phyloP scores from a whole-genome alignment of 2,329 filamentous ascomycete genomes.

The Paracoccidioides brasiliensis region DNA sequence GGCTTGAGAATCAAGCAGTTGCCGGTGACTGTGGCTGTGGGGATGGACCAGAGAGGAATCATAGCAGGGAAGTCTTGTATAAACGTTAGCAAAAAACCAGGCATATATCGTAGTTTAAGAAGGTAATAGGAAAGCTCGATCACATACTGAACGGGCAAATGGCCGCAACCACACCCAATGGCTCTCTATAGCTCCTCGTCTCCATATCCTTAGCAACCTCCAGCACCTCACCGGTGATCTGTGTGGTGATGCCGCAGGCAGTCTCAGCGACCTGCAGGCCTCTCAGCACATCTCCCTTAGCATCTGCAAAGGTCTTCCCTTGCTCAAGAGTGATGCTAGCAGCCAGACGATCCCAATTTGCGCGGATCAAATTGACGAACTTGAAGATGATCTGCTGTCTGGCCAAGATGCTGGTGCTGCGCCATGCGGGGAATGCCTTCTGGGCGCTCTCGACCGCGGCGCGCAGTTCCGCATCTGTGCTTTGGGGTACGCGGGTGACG shows the following conservation, averaged over 20 bases:
- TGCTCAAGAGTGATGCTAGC: conserved; percentile 55
- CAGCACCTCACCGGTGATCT: conserved; percentile 52
- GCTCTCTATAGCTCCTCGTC: conserved; percentile 52
- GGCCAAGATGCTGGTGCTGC: conserved; percentile 45
- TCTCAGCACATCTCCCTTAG: conserved; percentile 52
- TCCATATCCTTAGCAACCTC: conserved; percentile 59
- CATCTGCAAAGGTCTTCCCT: conserved; percentile 56
- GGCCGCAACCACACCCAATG: conserved; percentile 47
- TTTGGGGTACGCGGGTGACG: conserved; percentile 52
- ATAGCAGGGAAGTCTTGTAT: conserved; percentile 52
- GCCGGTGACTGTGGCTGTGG: conserved; percentile 50
- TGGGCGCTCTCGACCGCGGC: conserved; percentile 49
- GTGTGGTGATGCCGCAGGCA: conserved; percentile 53
- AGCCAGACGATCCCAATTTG: conserved; percentile 53
- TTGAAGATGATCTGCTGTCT: conserved; percentile 56
- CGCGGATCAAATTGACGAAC: conserved; percentile 48
- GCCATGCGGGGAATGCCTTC: conserved; percentile 51
- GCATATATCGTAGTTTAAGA: conserved; percentile 14
- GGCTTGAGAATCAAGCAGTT: conserved; percentile 54
- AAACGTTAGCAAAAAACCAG: conserved; percentile 18
- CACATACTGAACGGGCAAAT: conserved; percentile 14
- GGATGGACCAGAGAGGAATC: conserved; percentile 57
- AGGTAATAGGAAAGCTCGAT: neutral
- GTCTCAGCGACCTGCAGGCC: conserved; percentile 55
- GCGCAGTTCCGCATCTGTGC: conserved; percentile 49